A percentile compares a stretch with the other conserved stretches of the same genome.
phyloP scores from a whole-genome alignment of 73 alveolate genomes.

The Paramecium sexaurelia region DNA sequence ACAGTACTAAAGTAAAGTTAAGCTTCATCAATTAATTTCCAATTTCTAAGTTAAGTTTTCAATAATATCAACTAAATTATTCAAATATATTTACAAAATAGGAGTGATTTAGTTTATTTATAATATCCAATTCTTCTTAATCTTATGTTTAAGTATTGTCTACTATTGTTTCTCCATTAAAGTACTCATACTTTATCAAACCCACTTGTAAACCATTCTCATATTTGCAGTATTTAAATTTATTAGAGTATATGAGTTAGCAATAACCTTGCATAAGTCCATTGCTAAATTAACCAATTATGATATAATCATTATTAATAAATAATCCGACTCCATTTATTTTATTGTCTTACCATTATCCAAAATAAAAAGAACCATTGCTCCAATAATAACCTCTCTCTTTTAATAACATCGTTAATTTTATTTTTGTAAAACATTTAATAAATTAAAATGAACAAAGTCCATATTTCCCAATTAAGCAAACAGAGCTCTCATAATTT shows the following conservation, averaged over 20 bases:
- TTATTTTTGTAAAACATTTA: not conserved
- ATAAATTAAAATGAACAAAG: not conserved
- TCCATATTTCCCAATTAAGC: not conserved
- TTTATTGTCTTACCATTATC: not conserved
- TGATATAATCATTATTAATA: not conserved
- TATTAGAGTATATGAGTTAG: not conserved
- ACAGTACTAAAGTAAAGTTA: not conserved
- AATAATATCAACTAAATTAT: not conserved
- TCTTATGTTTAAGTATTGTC: not conserved
- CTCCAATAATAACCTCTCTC: not conserved
- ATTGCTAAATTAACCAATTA: not conserved
- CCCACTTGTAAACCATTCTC: not conserved
- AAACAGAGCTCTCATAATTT: not conserved
- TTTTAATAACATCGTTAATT: constrained; percentile 20
- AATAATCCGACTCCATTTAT: not conserved
- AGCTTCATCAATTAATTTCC: not conserved
- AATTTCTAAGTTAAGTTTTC: not conserved
- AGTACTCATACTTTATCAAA: not conserved
- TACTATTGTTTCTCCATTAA: not conserved
- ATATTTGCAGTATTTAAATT: not conserved
- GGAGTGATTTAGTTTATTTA: not conserved
- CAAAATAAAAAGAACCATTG: not conserved
- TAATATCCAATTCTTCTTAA: not conserved
- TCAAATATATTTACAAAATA: not conserved
- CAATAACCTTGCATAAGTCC: not conserved